phyloP scores from a whole-genome alignment of 148 eudicot species.

The Camellia lanceoleosa region DNA sequence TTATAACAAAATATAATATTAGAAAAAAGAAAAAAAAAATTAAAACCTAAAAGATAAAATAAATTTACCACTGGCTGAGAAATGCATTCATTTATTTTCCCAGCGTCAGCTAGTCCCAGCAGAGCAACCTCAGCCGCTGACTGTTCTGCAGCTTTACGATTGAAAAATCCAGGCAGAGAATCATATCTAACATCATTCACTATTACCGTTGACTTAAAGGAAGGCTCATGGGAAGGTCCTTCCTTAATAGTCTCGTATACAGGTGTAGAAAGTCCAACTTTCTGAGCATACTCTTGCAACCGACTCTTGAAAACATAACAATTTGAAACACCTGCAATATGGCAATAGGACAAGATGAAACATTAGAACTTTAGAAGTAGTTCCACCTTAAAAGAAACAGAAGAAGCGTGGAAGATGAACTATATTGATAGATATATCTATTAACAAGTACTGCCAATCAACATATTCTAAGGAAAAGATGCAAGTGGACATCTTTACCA shows the following conservation, averaged over 20 bases:
- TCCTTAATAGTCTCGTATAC: slow-evolving; percentile 81
- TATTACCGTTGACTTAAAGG: slow-evolving; percentile 75
- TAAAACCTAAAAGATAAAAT: neutral
- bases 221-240: slow-evolving; percentile 92
- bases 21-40: neutral
- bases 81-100: slow-evolving; percentile 35
- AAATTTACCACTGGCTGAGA: slow-evolving; percentile 75
- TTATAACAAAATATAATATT: too few species aligned
- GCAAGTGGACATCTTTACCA: neutral
- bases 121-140: slow-evolving; percentile 98
- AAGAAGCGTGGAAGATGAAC: neutral
- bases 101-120: slow-evolving; percentile 39
- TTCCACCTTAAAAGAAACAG: neutral
- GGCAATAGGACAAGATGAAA: neutral
- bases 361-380: neutral
- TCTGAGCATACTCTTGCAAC: slow-evolving; percentile 87
- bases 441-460: neutral
- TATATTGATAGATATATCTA: neutral
- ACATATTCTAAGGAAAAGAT: neutral
- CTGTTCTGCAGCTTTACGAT: slow-evolving; percentile 94
- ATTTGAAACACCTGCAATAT: slow-evolving; percentile 51
- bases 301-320: slow-evolving; percentile 94
- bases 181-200: slow-evolving; percentile 60
- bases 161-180: slow-evolving; percentile 76
- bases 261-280: slow-evolving; percentile 67